These are phyloP conservation scores for Kwoniella sp. DNA, from an alignment of 768 basidiomycete species.

Conservation along the genomic window DNA sequence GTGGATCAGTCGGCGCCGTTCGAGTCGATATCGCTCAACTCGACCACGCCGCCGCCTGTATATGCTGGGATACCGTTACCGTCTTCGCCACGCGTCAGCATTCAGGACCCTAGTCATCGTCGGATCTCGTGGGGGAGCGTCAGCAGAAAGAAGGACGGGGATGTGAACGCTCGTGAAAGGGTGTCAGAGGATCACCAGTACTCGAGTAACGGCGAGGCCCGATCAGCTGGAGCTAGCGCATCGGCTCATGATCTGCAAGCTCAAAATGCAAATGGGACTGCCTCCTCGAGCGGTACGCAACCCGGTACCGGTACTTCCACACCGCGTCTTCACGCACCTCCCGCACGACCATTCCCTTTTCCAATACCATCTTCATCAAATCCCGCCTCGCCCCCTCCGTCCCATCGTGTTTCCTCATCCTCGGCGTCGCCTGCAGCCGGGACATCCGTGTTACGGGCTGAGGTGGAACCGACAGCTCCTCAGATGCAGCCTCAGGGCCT, in stretches of 20 bases:
- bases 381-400: slow-evolving; percentile 7
- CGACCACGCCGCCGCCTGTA: slow-evolving; percentile 15
- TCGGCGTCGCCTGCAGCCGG: slow-evolving; percentile 17
- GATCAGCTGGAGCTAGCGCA: no score
- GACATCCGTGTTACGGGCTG: no score
- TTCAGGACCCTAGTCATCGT: slow-evolving; percentile 3
- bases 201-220: no score
- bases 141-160: slow-evolving; percentile 14
- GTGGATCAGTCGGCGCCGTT: slow-evolving; percentile 14
- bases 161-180: slow-evolving; percentile 7
- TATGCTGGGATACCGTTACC: slow-evolving; percentile 10
- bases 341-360: slow-evolving; percentile 41
- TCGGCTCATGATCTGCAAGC: no score
- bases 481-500: slow-evolving; percentile 13
- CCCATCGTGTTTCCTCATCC: no score
- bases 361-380: slow-evolving; percentile 21
- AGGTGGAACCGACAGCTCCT: background rate
- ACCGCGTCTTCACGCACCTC: slow-evolving; percentile 33
- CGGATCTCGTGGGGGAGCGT: slow-evolving; percentile 21
- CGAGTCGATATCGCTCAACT: slow-evolving; percentile 22
- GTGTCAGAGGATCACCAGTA: no score
- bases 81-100: slow-evolving; percentile 5
- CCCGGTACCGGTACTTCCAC: no score
- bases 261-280: no score
- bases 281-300: no score